phyloP scores from a whole-genome alignment of 352 stramenopile species.

The Blastocystis sp. region DNA sequence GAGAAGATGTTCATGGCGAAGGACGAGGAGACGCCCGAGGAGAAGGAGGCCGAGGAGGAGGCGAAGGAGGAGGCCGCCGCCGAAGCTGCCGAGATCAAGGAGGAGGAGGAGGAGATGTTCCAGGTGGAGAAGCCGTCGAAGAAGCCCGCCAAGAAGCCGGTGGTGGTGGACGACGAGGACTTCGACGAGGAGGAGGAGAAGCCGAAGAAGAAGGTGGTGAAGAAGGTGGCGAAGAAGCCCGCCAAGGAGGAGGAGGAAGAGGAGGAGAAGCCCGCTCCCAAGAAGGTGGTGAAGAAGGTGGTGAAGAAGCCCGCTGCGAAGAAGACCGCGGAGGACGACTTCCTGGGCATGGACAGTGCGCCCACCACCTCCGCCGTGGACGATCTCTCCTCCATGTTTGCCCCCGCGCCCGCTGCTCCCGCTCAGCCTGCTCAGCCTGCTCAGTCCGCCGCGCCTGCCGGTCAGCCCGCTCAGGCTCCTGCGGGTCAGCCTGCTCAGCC shows the following conservation, averaged over 20 bases:
- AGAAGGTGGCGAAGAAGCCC: neutral
- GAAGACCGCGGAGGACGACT: slow-evolving; percentile 27
- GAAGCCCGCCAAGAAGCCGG: slow-evolving; percentile 50
- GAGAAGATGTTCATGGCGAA: too few relatives aligned
- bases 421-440: neutral
- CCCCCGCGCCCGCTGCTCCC: neutral
- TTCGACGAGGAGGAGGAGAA: neutral
- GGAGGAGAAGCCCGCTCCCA: neutral
- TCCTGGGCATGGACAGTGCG: slow-evolving; percentile 16
- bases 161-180: slow-evolving; percentile 32
- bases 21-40: too few relatives aligned
- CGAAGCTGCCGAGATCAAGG: neutral
- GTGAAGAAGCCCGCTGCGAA: slow-evolving; percentile 42
- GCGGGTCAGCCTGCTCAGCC: neutral
- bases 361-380: slow-evolving; percentile 8
- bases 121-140: slow-evolving; percentile 39
- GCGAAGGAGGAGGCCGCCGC: too few relatives aligned
- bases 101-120: slow-evolving; percentile 55
- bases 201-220: neutral
- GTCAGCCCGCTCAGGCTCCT: neutral
- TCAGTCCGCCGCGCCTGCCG: neutral
- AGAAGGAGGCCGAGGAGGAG: too few relatives aligned
- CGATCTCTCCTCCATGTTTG: slow-evolving; percentile 32
- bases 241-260: slow-evolving; percentile 41
- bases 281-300: slow-evolving; percentile 56